A percentile compares a stretch with the other conserved stretches of the same genome.
Conservation (phyloP, 2,329 filamentous ascomycete genomes). For the Fusarium udum region DNA sequence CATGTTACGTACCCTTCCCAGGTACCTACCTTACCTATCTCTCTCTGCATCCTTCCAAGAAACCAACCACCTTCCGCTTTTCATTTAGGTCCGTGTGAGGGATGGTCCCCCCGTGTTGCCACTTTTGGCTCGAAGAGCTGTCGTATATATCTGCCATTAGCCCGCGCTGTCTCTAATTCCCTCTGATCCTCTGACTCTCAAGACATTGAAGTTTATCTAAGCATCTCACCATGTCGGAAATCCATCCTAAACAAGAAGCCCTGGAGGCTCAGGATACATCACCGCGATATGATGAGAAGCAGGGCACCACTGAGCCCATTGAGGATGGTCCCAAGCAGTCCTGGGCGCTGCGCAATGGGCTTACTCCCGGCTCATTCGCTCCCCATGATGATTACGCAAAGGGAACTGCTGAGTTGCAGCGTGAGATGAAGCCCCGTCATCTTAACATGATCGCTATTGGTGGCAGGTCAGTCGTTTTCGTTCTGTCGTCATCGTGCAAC, state of each 20-base stretch:
- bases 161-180: neutral
- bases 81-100: constrained; percentile 9
- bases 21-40: constrained; percentile 16
- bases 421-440: constrained; percentile 42
- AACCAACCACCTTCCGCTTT: constrained; percentile 30
- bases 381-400: constrained; percentile 34
- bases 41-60: neutral
- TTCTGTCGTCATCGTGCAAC: neutral
- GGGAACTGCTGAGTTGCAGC: constrained; percentile 38
- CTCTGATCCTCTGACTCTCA: neutral
- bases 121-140: neutral
- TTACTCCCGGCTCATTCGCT: constrained; percentile 37
- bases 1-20: constrained; percentile 10
- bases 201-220: neutral
- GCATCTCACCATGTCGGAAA: constrained; percentile 30
- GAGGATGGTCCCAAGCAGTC: constrained; percentile 17
- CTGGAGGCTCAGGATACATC: constrained; percentile 20
- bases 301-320: constrained; percentile 10
- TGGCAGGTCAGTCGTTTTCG: constrained; percentile 34
- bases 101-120: neutral
- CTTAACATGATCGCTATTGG: constrained; percentile 45
- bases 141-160: constrained; percentile 14
- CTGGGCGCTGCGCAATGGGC: constrained; percentile 42
- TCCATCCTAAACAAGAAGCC: constrained; percentile 26
- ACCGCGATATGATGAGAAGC: constrained; percentile 33